Percentiles rank a stretch among this genome's conserved stretches.
phyloP scores from a whole-genome alignment of 305 asterid genomes.

The Fraxinus ornus region DNA sequence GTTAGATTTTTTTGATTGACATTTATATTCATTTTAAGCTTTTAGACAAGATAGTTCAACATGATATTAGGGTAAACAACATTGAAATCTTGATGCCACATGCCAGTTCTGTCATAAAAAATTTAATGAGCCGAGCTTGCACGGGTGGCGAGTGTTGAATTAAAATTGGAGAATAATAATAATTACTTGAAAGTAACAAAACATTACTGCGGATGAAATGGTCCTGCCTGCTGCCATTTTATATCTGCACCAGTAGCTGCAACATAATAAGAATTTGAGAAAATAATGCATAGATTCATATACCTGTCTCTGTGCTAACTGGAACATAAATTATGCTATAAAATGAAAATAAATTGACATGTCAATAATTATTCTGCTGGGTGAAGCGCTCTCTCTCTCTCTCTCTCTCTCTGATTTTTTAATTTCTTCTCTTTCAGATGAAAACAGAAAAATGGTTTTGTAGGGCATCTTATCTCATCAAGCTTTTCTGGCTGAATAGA shows the following conservation, averaged over 20 bases:
- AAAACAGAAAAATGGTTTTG: slow-evolving; percentile 19
- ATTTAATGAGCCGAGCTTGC: neutral
- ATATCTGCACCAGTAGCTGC: slow-evolving; percentile 26
- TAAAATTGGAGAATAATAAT: slow-evolving; percentile 31
- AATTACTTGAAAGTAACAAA: slow-evolving; percentile 39
- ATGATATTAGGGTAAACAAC: neutral
- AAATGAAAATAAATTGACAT: neutral
- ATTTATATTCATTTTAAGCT: neutral
- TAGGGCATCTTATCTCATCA: slow-evolving; percentile 36
- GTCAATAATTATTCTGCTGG: neutral
- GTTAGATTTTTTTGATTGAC: neutral
- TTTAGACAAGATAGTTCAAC: neutral
- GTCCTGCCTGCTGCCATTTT: slow-evolving; percentile 15
- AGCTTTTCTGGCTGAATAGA: slow-evolving; percentile 33
- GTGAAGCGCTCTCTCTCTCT: slow-evolving; percentile 5
- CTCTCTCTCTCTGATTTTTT: neutral
- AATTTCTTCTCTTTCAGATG: neutral
- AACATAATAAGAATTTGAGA: slow-evolving; percentile 30
- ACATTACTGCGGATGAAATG: slow-evolving; percentile 25
- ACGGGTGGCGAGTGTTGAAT: neutral
- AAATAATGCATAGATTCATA: neutral
- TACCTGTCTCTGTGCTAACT: slow-evolving; percentile 10
- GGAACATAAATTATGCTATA: slow-evolving; percentile 16
- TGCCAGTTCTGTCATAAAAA: neutral
- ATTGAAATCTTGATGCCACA: neutral